Percentiles rank a stretch among this genome's conserved stretches.
Evolutionary conservation across 805 yeast species (phyloP).

Genomic region (Metschnikowia lachancei): DNA sequence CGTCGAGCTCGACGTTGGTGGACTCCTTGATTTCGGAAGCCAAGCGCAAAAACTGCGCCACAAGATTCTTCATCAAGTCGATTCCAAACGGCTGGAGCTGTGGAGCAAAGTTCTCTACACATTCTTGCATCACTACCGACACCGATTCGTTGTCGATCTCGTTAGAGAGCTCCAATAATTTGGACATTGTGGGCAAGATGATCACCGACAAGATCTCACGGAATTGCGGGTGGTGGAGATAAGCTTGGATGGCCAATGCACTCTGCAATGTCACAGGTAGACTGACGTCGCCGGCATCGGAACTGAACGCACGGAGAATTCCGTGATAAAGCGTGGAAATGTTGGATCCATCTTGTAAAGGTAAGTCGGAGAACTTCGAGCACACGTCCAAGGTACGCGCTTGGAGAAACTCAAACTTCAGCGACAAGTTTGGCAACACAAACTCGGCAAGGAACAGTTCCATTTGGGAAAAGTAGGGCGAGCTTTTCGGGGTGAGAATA

Average conservation of each 20-base stretch:
- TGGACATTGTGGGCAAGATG: slow-evolving; percentile 80
- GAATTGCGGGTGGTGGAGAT: slow-evolving; percentile 61
- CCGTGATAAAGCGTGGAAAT: slow-evolving; percentile 32
- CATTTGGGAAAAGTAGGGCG: slow-evolving; percentile 61
- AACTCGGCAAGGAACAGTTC: slow-evolving; percentile 61
- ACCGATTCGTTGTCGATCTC: slow-evolving; percentile 84
- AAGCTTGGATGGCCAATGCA: slow-evolving; percentile 81
- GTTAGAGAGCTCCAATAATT: slow-evolving; percentile 67
- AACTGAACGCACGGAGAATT: slow-evolving; percentile 31
- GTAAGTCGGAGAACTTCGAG: slow-evolving; percentile 61
- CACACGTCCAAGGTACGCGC: slow-evolving; percentile 71
- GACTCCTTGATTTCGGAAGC: slow-evolving; percentile 54
- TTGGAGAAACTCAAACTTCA: slow-evolving; percentile 62
- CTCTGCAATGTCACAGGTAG: slow-evolving; percentile 81
- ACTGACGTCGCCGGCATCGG: slow-evolving; percentile 28
- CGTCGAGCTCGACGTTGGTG: slow-evolving; percentile 27
- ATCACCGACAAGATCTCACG: slow-evolving; percentile 63
- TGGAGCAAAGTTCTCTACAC: slow-evolving; percentile 83
- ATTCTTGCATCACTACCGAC: slow-evolving; percentile 90
- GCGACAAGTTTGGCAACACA: slow-evolving; percentile 70
- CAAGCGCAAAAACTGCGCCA: slow-evolving; percentile 28
- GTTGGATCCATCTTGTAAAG: slow-evolving; percentile 38
- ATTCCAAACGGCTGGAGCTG: slow-evolving; percentile 55
- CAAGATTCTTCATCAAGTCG: slow-evolving; percentile 27
- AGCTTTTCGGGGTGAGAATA: slow-evolving; percentile 50